Base-by-base conservation (phyloP, 495 filamentous ascomycete genomes). In the Annulohypoxylon maeteangense region DNA sequence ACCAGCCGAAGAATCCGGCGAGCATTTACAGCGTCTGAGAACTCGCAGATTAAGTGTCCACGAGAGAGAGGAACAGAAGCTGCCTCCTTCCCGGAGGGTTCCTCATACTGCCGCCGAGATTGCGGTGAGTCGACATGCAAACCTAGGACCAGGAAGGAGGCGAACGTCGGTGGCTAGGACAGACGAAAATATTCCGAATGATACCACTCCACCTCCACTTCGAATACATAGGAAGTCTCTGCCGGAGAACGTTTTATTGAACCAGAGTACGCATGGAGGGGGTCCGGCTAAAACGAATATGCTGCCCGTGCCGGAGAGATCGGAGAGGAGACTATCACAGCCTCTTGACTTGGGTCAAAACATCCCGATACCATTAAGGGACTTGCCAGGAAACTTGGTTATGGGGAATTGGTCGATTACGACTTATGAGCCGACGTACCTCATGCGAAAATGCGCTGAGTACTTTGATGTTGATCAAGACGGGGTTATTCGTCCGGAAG, bases 401-500 rank as follows among this genome's bases (percentile, higher is more conserved):
- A 18, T 11, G n/a, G 45, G 18, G 2, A 20, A n/a, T 7, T 1
- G 2, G 4, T 18, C 55, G 16, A 29, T 11, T 34, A 14, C 34
- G 22, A n/a, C 29, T 1, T 67, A 59, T 14, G 32, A 60, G 23
- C 64, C 64, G 7, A 45, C 25, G 4, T 29, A 18, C 18, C 2
- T 67, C 4, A 4, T 67, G 10, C 45, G 44, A 4, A 45, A 48
- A 11, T 60, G 60, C 29, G 64, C 64, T 2, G 55, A 54, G 7
- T 67, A 60, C 20, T 51, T 67, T 12, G 64, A 67, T 14, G 23
- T 8, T 25, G 55, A 60, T 27, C 55, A 44, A 22, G 55, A 67
- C 25, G 64, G 64, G 1, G 22, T 67, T 45, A 53, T 67, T 11
- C 53, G 64, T 55, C 64, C 45, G 10, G 31, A 23, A 34, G 64